These are phyloP conservation scores for Bipolaris oryzae DNA, from an alignment of 2,329 filamentous ascomycete species.

Conservation along the genomic window DNA sequence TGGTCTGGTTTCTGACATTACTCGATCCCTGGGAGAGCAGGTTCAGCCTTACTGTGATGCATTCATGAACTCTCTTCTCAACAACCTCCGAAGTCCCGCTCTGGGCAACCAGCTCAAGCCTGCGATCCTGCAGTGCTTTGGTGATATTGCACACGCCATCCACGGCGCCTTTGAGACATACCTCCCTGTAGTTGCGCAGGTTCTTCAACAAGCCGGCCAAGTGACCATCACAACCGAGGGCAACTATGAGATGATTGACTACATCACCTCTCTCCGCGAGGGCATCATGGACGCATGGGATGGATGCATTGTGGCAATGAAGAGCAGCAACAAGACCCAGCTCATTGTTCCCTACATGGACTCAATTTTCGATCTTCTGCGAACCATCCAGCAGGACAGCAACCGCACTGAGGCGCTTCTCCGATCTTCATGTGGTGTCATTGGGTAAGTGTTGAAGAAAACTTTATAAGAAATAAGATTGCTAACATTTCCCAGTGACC, in stretches of 20 bases:
- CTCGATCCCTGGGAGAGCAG: slow-evolving; percentile 84
- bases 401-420: slow-evolving; percentile 92
- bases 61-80: slow-evolving; percentile 97
- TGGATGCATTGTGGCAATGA: slow-evolving; percentile 94
- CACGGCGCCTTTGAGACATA: slow-evolving; percentile 91
- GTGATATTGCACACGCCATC: slow-evolving; percentile 95
- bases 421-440: slow-evolving; percentile 94
- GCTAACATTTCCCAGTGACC: slow-evolving; percentile 69
- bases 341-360: slow-evolving; percentile 78
- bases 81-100: slow-evolving; percentile 86
- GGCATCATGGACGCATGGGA: slow-evolving; percentile 99
- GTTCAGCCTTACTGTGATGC: slow-evolving; percentile 94
- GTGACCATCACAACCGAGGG: slow-evolving; percentile 80
- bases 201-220: slow-evolving; percentile 88
- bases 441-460: slow-evolving; percentile 70
- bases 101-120: slow-evolving; percentile 97
- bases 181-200: slow-evolving; percentile 86
- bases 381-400: slow-evolving; percentile 77
- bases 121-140: slow-evolving; percentile 96
- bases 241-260: slow-evolving; percentile 95
- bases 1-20: slow-evolving; percentile 94
- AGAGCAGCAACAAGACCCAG: slow-evolving; percentile 74
- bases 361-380: slow-evolving; percentile 85
- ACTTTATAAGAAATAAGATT: slow-evolving; percentile 6
- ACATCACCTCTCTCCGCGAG: slow-evolving; percentile 91